These are phyloP conservation scores for Phytomonas sp. DNA, from an alignment of 208 protist genomes.

Conservation along the genomic window DNA sequence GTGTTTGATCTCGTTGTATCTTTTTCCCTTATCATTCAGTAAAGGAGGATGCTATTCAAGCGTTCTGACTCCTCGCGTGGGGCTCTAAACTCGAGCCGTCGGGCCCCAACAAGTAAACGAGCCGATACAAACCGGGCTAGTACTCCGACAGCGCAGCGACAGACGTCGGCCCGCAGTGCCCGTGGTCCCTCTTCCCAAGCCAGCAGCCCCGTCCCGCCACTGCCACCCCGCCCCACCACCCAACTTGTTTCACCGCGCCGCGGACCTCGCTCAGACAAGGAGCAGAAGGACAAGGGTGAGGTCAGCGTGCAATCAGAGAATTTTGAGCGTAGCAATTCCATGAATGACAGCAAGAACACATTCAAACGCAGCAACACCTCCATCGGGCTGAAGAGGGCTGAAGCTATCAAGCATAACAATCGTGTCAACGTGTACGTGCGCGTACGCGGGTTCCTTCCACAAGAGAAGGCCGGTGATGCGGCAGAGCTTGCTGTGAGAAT, in stretches of 20 bases:
- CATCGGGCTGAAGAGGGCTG: conserved; percentile 30
- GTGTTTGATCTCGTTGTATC: conserved; percentile 1
- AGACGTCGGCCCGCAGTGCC: conserved; percentile 13
- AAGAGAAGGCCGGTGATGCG: conserved; percentile 12
- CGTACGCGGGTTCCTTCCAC: conserved; percentile 53
- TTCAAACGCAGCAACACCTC: conserved; percentile 58
- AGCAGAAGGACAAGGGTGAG: conserved; percentile 20
- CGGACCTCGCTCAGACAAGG: background rate
- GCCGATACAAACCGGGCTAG: conserved; percentile 17
- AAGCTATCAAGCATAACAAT: conserved; percentile 37
- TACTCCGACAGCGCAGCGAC: conserved; percentile 17
- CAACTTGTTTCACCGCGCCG: conserved; percentile 2
- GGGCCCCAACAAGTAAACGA: conserved; percentile 13
- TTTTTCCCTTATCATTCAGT: conserved; percentile 4
- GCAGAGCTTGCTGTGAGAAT: conserved; percentile 47
- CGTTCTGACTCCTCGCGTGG: conserved; percentile 58
- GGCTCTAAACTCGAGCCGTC: conserved; percentile 16
- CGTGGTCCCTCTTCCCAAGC: conserved; percentile 7
- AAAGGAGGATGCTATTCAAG: conserved; percentile 52
- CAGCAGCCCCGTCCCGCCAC: background rate
- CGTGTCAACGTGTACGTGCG: conserved; percentile 82
- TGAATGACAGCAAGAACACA: conserved; percentile 24
- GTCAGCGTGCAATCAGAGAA: conserved; percentile 10
- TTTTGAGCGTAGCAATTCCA: conserved; percentile 32
- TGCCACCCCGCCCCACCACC: conserved; percentile 4